phyloP scores from a whole-genome alignment of 1,139 yeast species.

The Pichia kudriavzevii region DNA sequence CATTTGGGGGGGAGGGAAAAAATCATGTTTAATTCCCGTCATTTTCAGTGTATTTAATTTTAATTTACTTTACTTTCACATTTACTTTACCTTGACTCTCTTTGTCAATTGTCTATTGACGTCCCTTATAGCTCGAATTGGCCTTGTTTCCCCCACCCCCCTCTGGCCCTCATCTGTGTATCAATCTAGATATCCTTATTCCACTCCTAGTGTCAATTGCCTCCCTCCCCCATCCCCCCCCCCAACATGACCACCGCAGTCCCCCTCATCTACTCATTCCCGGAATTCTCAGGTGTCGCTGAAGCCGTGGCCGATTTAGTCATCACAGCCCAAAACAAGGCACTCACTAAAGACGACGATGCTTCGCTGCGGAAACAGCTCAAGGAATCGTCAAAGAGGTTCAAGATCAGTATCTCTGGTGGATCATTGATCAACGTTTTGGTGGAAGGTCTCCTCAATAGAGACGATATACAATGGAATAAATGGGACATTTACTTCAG shows the following conservation, averaged over 20 bases:
- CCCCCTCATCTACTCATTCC: constrained; percentile 85
- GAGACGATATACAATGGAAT: constrained; percentile 73
- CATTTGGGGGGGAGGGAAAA: too few species aligned
- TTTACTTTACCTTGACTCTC: too few species aligned
- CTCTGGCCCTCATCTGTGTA: background rate
- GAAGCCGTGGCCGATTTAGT: constrained; percentile 92
- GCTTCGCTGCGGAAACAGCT: constrained; percentile 10
- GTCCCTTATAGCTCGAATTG: too few species aligned
- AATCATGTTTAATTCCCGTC: too few species aligned
- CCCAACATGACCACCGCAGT: constrained; percentile 77
- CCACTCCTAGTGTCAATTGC: too few species aligned
- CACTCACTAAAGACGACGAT: constrained; percentile 24
- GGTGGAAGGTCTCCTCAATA: constrained; percentile 70
- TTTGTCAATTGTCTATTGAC: too few species aligned
- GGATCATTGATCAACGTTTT: constrained; percentile 85
- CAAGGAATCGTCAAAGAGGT: constrained; percentile 36
- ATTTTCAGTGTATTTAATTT: too few species aligned
- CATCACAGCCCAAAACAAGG: constrained; percentile 68
- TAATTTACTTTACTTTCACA: too few species aligned
- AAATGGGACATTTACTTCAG: constrained; percentile 97
- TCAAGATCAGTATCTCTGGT: constrained; percentile 87
- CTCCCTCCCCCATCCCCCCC: background rate
- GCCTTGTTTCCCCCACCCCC: constrained; percentile 1
- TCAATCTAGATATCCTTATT: too few species aligned
- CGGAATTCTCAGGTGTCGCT: constrained; percentile 83